Evolutionary conservation across 495 filamentous ascomycete species (phyloP).

Genomic region (Penicillium malachiteum): DNA sequence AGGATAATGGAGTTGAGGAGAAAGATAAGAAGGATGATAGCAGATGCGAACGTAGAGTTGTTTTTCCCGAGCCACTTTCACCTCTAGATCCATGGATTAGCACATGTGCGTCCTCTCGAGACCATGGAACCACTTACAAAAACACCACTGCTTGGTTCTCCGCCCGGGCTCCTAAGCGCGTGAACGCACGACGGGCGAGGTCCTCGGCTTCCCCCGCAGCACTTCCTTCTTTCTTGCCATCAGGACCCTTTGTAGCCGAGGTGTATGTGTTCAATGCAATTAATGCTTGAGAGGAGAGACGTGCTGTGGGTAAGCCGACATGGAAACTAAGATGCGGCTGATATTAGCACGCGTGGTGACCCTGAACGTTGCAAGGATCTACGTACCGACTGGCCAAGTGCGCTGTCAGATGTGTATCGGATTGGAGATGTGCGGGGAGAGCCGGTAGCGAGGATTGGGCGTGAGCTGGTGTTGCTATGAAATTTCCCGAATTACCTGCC

Average conservation of each 20-base stretch:
- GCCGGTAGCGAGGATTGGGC: conserved; percentile 87
- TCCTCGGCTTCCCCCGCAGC: conserved; percentile 86
- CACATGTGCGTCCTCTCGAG: too few species aligned
- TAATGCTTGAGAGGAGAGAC: conserved; percentile 85
- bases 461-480: conserved; percentile 55
- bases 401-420: conserved; percentile 91
- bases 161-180: conserved; percentile 79
- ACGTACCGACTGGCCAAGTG: conserved; percentile 83
- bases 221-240: conserved; percentile 83
- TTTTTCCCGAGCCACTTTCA: conserved; percentile 94
- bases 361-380: background rate
- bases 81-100: conserved; percentile 54
- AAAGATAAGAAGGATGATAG: conserved; percentile 80
- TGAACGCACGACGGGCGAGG: conserved; percentile 78
- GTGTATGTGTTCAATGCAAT: conserved; percentile 93
- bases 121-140: conserved; percentile 61
- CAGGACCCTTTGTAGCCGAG: conserved; percentile 78
- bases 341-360: conserved; percentile 17
- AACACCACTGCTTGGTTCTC: conserved; percentile 94
- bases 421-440: conserved; percentile 87
- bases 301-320: conserved; percentile 79
- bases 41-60: conserved; percentile 85
- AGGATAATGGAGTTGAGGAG: conserved; percentile 87
- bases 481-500: conserved; percentile 28
- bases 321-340: conserved; percentile 65